Percentiles rank a stretch among this genome's conserved stretches.
These are phyloP conservation scores for Penicillium rolfsii DNA, from an alignment of 2,329 filamentous ascomycete genomes.

Conservation along the genomic window DNA sequence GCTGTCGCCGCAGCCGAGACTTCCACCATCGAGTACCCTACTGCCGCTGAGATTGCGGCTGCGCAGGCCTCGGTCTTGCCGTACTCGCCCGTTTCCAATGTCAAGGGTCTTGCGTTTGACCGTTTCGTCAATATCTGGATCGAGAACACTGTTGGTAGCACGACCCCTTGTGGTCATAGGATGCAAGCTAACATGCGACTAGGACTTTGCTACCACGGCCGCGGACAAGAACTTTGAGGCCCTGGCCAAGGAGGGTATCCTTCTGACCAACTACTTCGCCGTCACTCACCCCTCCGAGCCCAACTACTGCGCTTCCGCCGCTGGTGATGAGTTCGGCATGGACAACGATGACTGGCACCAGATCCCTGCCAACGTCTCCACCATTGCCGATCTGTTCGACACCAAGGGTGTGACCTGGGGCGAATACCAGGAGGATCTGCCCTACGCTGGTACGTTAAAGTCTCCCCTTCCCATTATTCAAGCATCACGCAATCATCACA, in stretches of 20 bases:
- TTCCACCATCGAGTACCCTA: slow-evolving; percentile 31
- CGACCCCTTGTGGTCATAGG: slow-evolving; percentile 36
- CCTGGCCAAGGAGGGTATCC: slow-evolving; percentile 57
- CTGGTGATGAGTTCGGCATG: slow-evolving; percentile 74
- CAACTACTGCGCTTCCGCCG: slow-evolving; percentile 71
- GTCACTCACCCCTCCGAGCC: slow-evolving; percentile 75
- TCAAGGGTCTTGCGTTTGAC: slow-evolving; percentile 73
- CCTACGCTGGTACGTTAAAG: slow-evolving; percentile 58
- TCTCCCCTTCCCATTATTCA: too few relatives aligned
- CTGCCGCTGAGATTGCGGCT: slow-evolving; percentile 34
- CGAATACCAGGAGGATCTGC: slow-evolving; percentile 77
- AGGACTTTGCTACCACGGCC: slow-evolving; percentile 64
- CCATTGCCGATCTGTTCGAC: slow-evolving; percentile 70
- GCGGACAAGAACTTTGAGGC: slow-evolving; percentile 54
- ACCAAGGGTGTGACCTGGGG: slow-evolving; percentile 68
- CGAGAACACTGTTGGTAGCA: slow-evolving; percentile 68
- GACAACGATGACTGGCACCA: slow-evolving; percentile 66
- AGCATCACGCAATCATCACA: background rate
- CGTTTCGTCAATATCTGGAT: slow-evolving; percentile 74
- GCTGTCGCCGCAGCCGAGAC: slow-evolving; percentile 34
- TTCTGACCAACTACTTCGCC: slow-evolving; percentile 62
- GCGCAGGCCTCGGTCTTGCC: slow-evolving; percentile 63
- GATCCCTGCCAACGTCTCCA: slow-evolving; percentile 64
- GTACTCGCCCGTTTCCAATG: slow-evolving; percentile 63
- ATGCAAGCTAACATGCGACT: slow-evolving; percentile 45